Percentiles rank a stretch among this genome's conserved stretches.
These are phyloP conservation scores for Hirschioporus abietinus DNA, from an alignment of 768 basidiomycete species.

Conservation along the genomic window DNA sequence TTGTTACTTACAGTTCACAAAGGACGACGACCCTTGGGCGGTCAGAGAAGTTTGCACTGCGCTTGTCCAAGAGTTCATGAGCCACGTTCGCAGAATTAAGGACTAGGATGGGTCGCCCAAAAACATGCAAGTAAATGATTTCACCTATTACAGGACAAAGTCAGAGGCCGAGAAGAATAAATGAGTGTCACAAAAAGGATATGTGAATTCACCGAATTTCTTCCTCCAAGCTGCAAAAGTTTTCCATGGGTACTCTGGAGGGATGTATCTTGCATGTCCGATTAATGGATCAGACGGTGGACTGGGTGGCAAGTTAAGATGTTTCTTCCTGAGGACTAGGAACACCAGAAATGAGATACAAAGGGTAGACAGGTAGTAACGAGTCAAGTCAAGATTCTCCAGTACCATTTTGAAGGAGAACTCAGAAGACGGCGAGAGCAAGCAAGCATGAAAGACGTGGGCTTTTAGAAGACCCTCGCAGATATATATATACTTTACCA, in stretches of 20 bases:
- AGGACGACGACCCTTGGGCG: constrained; percentile 19
- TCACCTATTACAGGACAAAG: constrained; percentile 11
- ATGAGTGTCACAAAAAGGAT: background rate
- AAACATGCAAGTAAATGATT: constrained; percentile 17
- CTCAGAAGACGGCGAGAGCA: background rate
- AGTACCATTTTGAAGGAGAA: background rate
- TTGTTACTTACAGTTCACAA: background rate
- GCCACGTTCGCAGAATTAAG: constrained; percentile 27
- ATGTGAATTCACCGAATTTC: constrained; percentile 17
- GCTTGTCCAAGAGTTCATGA: constrained; percentile 33
- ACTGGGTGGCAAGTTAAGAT: background rate
- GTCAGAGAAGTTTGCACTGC: constrained; percentile 21
- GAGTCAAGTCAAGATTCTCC: background rate
- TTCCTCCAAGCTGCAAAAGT: constrained; percentile 20
- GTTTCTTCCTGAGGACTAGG: background rate
- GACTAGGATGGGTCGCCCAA: constrained; percentile 21
- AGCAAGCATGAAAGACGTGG: background rate
- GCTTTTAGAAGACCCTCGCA: background rate
- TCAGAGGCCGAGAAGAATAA: background rate
- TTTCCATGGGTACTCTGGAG: constrained; percentile 11
- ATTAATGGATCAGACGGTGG: background rate
- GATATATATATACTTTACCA: background rate
- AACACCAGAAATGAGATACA: background rate
- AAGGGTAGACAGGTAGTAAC: background rate
- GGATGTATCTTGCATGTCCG: background rate